Conservation (phyloP, 176 grass and related monocot genomes). For the Eragrostis curvula region DNA sequence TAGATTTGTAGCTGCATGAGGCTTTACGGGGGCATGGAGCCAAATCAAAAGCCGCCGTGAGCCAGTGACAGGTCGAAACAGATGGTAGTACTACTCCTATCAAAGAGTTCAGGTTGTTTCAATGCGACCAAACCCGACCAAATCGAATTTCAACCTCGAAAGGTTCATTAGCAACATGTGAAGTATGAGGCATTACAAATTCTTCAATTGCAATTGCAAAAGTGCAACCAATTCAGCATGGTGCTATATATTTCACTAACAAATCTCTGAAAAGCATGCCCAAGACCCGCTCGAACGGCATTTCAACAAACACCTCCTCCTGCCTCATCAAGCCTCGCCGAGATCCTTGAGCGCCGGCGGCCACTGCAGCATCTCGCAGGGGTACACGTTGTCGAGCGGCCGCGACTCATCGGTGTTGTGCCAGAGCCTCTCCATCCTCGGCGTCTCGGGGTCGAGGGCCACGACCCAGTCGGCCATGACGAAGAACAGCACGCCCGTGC, state of each 20-base stretch:
- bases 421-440: conserved; percentile 52
- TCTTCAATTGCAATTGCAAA: neutral
- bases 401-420: conserved; percentile 27
- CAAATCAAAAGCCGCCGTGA: neutral
- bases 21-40: too few species aligned
- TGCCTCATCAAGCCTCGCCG: neutral
- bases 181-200: neutral
- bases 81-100: too few species aligned
- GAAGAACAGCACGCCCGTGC: conserved; percentile 45
- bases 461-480: conserved; percentile 66
- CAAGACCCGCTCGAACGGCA: neutral
- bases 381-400: conserved; percentile 47
- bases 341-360: conserved; percentile 39
- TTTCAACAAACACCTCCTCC: conserved; percentile 6
- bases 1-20: too few species aligned
- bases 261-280: neutral
- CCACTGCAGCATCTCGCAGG: conserved; percentile 66
- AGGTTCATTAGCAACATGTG: neutral
- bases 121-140: too few species aligned
- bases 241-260: neutral
- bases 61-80: neutral
- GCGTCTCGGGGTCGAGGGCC: conserved; percentile 20
- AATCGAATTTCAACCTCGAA: too few species aligned
- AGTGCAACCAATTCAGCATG: neutral
- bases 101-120: too few species aligned